Evolutionary conservation across 2,329 filamentous ascomycete species (phyloP).

Genomic region (Aspergillus niger): DNA sequence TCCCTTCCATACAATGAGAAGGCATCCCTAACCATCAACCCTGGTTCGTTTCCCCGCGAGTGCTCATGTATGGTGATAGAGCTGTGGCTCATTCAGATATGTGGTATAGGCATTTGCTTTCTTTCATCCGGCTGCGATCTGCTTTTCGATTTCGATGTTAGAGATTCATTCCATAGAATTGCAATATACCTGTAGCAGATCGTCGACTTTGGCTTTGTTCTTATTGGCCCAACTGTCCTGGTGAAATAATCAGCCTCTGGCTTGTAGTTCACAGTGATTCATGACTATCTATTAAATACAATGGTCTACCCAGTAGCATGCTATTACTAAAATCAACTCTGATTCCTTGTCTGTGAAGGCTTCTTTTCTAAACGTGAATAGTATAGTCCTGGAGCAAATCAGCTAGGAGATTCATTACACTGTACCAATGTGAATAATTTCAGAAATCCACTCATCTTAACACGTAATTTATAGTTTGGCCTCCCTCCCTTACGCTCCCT

Average conservation of each 20-base stretch:
- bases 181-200: conserved; percentile 1
- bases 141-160: not conserved
- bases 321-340: not conserved
- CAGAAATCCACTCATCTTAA: too few species aligned
- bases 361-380: too few species aligned
- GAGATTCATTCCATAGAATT: not conserved
- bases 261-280: not conserved
- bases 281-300: not conserved
- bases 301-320: not conserved
- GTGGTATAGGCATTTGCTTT: conserved; percentile 2
- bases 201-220: not conserved
- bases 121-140: not conserved
- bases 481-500: too few species aligned
- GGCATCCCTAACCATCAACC: not conserved
- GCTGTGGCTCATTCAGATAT: not conserved
- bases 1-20: conserved; percentile 7
- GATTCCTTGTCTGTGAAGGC: not conserved
- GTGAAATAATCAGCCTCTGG: not conserved
- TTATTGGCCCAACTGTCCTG: not conserved
- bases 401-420: too few species aligned
- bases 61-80: not conserved
- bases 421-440: too few species aligned
- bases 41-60: conserved; percentile 1
- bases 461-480: too few species aligned
- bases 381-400: too few species aligned